Percentiles rank a stretch among this genome's conserved stretches.
phyloP scores from a whole-genome alignment of 2,329 filamentous ascomycete species.

The Elsinoe necatrix region DNA sequence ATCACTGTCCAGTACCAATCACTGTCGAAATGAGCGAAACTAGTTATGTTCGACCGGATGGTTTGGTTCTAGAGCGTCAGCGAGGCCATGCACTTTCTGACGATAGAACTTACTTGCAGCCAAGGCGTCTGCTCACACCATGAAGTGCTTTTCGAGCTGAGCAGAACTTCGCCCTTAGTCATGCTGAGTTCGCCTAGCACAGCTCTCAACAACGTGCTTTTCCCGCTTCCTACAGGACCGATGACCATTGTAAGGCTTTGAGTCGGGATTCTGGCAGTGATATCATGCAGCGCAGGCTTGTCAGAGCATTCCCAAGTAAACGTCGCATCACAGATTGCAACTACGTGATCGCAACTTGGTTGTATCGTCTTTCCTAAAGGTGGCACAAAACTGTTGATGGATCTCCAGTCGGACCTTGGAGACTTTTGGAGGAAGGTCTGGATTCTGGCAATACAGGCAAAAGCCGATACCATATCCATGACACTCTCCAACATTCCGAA shows the following conservation, averaged over 20 bases:
- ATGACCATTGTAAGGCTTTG: conserved; percentile 42
- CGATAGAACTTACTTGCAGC: conserved; percentile 20
- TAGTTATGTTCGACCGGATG: conserved; percentile 32
- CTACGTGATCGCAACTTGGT: background rate
- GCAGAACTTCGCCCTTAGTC: conserved; percentile 25
- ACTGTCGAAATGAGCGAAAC: conserved; percentile 29
- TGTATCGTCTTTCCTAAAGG: background rate
- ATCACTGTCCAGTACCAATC: conserved; percentile 32
- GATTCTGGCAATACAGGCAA: background rate
- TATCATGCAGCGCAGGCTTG: background rate
- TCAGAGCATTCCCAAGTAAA: background rate
- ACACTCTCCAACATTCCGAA: background rate
- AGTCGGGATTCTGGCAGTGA: background rate
- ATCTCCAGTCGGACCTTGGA: background rate
- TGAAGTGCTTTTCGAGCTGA: conserved; percentile 29
- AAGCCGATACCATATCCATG: background rate
- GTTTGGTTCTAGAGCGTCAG: conserved; percentile 26
- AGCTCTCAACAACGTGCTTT: conserved; percentile 43
- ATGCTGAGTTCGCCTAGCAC: conserved; percentile 38
- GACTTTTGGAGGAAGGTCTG: conserved; percentile 3
- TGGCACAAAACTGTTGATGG: background rate
- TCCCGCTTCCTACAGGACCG: conserved; percentile 46
- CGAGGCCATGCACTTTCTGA: background rate
- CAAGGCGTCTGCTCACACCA: conserved; percentile 33
- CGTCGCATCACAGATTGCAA: background rate